Evolutionary conservation across 1,284 basidiomycete species (phyloP).

Genomic region (Sporisorium graminicola): DNA sequence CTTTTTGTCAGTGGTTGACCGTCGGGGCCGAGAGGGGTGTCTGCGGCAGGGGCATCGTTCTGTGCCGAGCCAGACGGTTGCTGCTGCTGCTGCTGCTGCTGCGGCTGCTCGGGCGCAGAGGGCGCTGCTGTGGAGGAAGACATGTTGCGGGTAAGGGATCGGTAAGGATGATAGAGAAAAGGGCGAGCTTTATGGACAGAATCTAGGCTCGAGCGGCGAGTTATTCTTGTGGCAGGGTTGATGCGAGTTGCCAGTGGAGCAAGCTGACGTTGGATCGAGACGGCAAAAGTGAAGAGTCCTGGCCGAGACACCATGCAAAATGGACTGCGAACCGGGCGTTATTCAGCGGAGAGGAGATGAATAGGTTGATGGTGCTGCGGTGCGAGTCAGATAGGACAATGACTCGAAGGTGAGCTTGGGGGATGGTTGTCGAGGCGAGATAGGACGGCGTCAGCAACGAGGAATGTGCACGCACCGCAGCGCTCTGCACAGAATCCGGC

Average conservation of each 20-base stretch:
- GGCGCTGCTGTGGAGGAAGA: conserved; percentile 33
- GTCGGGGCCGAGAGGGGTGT: conserved; percentile 48
- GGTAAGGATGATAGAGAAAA: background rate
- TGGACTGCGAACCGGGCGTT: conserved; percentile 23
- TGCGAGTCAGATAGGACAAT: background rate
- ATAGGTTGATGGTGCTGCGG: background rate
- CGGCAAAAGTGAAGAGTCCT: conserved; percentile 17
- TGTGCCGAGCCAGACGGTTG: conserved; percentile 16
- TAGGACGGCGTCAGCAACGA: background rate
- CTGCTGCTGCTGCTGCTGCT: conserved; percentile 24
- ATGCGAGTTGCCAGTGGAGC: conserved; percentile 12
- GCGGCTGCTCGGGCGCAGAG: conserved; percentile 24
- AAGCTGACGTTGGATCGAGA: conserved; percentile 11
- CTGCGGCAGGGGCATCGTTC: conserved; percentile 26
- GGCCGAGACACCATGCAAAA: conserved; percentile 34
- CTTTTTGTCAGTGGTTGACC: conserved; percentile 59
- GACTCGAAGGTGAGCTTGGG: conserved; percentile 3
- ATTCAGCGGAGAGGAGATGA: background rate
- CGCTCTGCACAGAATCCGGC: background rate
- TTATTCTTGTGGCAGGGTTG: background rate
- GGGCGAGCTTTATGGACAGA: background rate
- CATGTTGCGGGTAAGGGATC: conserved; percentile 24
- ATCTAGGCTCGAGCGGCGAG: background rate
- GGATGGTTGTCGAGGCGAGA: background rate
- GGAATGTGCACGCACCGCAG: conserved; percentile 3